Evolutionary conservation across 1,284 basidiomycete species (phyloP), one percentile per base, ranked within the genome.

Genomic region (Butyriboletus appendiculatus): DNA sequence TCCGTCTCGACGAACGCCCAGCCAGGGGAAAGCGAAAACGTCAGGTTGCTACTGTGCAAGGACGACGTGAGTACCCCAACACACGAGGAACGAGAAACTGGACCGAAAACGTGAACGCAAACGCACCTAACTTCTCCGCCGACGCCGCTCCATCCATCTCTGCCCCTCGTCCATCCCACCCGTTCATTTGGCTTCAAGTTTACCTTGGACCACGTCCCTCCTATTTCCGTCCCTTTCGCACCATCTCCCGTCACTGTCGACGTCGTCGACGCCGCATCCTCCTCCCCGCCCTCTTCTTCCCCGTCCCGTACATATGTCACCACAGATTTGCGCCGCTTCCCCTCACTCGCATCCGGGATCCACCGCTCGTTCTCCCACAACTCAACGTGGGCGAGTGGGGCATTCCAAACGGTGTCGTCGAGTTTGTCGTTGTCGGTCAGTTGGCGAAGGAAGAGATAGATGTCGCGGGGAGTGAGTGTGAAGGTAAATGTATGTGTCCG

Each of bases 311-410:
- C 45, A 6, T 55, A 46, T 3, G 32, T 37, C 2, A 47, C 49
- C 9, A 45, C 28, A 0, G 65, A 63, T 33, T 39, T 65, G 5
- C 55, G 52, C 2, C 55, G 52, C 41, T 52, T 67, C 2, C 9
- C n/a, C 5, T 59, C 53, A 4, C 44, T 4, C 2, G 35, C 22
- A 9, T 61, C 48, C 2, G 61, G 53, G 1, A 54, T 70, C 73
- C 80, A 84, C 16, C 89, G 76, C 65, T 92, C 87, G 67, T 91
- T 92, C 75, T 92, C 90, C 76, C 81, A 91, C 16, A 91, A 66
- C 65, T 90, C 86, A 9, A 92, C 86, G 42, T 85, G 79, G 4
- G 80, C 68, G 67, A 85, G 76, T 59, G 85, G 80, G 3, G 82
- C 75, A 2, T 71, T 73, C 86, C 87, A 90, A 48, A 81, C 81